These are phyloP conservation scores for Claviceps pazoutovae DNA, from an alignment of 2,329 filamentous ascomycete species.

Conservation along the genomic window DNA sequence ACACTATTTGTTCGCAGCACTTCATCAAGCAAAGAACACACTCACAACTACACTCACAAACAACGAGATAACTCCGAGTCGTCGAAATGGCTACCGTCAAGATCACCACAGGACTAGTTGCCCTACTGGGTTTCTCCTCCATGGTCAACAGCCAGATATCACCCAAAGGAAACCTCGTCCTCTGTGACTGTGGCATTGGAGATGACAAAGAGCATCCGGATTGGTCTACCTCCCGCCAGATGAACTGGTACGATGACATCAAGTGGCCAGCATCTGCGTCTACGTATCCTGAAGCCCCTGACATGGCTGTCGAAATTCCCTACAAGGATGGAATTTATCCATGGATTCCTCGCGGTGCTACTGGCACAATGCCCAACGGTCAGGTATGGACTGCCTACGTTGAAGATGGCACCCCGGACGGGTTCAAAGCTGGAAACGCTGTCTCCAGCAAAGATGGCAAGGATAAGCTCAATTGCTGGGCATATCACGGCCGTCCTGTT, in stretches of 20 bases:
- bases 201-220: slow-evolving; percentile 24
- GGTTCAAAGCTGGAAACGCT: slow-evolving; percentile 25
- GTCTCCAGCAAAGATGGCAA: slow-evolving; percentile 26
- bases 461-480: slow-evolving; percentile 26
- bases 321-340: slow-evolving; percentile 25
- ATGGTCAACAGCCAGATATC: slow-evolving; percentile 13
- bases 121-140: slow-evolving; percentile 12
- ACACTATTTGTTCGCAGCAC: neutral
- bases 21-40: neutral
- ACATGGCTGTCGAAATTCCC: slow-evolving; percentile 26
- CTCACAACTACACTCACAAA: neutral
- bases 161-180: slow-evolving; percentile 23
- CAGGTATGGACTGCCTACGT: slow-evolving; percentile 29
- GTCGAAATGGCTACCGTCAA: slow-evolving; percentile 13
- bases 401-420: slow-evolving; percentile 26
- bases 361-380: slow-evolving; percentile 24
- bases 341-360: slow-evolving; percentile 23
- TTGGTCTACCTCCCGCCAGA: slow-evolving; percentile 30
- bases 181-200: slow-evolving; percentile 29
- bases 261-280: slow-evolving; percentile 22
- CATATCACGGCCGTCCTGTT: slow-evolving; percentile 26
- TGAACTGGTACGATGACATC: slow-evolving; percentile 29
- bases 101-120: slow-evolving; percentile 9
- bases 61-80: neutral
- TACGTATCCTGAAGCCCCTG: slow-evolving; percentile 21